Conservation (phyloP, 345 rosid species). For the Mangifera indica region DNA sequence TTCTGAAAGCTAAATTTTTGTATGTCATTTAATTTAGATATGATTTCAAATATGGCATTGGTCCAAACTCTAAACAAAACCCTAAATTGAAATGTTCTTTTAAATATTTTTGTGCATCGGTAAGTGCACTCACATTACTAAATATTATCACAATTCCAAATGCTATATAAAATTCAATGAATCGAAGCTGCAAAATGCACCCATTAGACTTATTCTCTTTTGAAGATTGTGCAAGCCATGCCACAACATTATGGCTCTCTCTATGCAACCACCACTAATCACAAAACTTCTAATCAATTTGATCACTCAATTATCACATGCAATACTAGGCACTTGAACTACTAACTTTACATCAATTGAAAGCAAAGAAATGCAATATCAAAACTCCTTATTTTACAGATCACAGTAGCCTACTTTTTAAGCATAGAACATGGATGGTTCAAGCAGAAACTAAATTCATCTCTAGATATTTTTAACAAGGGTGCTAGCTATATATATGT, state of each 20-base stretch:
- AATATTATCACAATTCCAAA: neutral
- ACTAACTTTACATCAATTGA: constrained; percentile 1
- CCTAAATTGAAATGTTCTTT: no score
- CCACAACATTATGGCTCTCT: no score
- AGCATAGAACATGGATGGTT: constrained; percentile 15
- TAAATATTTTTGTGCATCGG: neutral
- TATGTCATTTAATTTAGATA: no score
- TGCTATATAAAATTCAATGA: neutral
- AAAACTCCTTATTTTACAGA: constrained; percentile 14
- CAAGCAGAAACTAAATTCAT: neutral
- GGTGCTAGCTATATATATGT: neutral
- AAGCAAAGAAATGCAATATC: constrained; percentile 16
- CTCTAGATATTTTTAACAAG: no score
- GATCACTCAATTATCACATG: neutral
- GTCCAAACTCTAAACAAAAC: no score
- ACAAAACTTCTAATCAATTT: neutral
- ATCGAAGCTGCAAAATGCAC: neutral
- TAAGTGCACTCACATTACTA: neutral
- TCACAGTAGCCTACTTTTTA: constrained; percentile 8
- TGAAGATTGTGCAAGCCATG: no score
- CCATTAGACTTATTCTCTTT: neutral
- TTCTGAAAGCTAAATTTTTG: no score
- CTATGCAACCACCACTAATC: neutral
- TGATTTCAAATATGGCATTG: no score
- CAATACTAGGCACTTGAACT: neutral